Evolutionary conservation across 2,329 filamentous ascomycete genomes (phyloP).

Genomic region (Pseudocercospora vitis): DNA sequence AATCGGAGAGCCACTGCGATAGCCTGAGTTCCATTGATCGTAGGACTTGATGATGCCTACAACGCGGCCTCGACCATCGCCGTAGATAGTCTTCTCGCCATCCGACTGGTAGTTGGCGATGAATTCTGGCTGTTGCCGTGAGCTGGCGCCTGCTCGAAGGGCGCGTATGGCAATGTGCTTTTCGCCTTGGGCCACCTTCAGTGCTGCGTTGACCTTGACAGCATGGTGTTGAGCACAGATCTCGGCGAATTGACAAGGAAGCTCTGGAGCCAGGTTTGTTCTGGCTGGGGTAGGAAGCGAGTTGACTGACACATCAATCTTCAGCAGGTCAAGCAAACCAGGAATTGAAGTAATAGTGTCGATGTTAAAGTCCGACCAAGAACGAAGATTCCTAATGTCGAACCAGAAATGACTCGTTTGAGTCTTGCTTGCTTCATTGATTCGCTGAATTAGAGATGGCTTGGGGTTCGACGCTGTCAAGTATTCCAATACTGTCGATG

Average conservation of each 20-base stretch:
- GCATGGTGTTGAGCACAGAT: conserved; percentile 78
- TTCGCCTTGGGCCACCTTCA: conserved; percentile 72
- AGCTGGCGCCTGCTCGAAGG: conserved; percentile 35
- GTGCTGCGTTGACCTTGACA: conserved; percentile 81
- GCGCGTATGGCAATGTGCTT: conserved; percentile 58
- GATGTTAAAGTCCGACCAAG: conserved; percentile 78
- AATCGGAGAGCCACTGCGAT: conserved; percentile 81
- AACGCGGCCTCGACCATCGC: conserved; percentile 58
- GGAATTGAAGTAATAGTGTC: conserved; percentile 70
- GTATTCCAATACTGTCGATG: conserved; percentile 74
- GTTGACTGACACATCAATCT: conserved; percentile 57
- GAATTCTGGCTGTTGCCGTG: conserved; percentile 63
- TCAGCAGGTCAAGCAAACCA: conserved; percentile 70
- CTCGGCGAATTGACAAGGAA: conserved; percentile 70
- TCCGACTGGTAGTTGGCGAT: conserved; percentile 62
- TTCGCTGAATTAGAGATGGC: conserved; percentile 73
- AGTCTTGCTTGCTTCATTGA: conserved; percentile 68
- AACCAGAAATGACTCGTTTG: conserved; percentile 89
- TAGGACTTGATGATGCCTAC: conserved; percentile 89
- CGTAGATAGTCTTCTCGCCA: conserved; percentile 50
- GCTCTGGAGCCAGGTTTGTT: conserved; percentile 64
- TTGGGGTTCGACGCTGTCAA: conserved; percentile 78
- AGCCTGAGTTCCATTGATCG: conserved; percentile 91
- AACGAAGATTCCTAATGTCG: conserved; percentile 84
- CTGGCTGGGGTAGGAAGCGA: conserved; percentile 60